phyloP scores from a whole-genome alignment of 192 early-diverging fungal genomes.

The Obelidium mucronatum region DNA sequence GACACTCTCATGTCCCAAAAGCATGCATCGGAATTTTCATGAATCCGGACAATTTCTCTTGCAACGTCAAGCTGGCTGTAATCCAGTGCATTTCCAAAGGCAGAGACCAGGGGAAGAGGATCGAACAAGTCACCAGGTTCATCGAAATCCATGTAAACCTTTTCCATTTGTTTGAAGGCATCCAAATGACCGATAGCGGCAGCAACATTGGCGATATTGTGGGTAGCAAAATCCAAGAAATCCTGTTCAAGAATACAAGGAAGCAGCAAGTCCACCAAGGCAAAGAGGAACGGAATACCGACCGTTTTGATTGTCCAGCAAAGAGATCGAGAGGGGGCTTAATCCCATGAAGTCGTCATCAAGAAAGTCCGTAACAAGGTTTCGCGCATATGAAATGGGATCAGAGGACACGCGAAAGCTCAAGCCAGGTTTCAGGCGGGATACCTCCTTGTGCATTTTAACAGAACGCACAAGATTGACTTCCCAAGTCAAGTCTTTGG shows the following conservation, averaged over 20 bases:
- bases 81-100: not conserved
- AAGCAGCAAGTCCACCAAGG: not conserved
- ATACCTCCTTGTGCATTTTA: not conserved
- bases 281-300: not conserved
- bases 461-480: not conserved
- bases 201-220: not conserved
- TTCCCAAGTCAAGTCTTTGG: not conserved
- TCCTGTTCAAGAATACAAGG: not conserved
- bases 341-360: not conserved
- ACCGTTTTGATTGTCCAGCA: not conserved
- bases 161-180: not conserved
- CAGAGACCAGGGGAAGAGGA: not conserved
- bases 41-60: not conserved
- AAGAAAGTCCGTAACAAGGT: not conserved
- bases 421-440: not conserved
- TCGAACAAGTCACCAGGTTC: not conserved
- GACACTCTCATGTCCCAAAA: not conserved
- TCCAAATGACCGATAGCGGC: not conserved
- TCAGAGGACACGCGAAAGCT: not conserved
- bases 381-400: not conserved
- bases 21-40: not conserved
- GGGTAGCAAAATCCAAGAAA: not conserved
- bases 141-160: not conserved
- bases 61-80: not conserved
- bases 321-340: not conserved